These are phyloP conservation scores for Elsinoe batatas DNA, from an alignment of 2,329 filamentous ascomycete genomes.

Conservation along the genomic window DNA sequence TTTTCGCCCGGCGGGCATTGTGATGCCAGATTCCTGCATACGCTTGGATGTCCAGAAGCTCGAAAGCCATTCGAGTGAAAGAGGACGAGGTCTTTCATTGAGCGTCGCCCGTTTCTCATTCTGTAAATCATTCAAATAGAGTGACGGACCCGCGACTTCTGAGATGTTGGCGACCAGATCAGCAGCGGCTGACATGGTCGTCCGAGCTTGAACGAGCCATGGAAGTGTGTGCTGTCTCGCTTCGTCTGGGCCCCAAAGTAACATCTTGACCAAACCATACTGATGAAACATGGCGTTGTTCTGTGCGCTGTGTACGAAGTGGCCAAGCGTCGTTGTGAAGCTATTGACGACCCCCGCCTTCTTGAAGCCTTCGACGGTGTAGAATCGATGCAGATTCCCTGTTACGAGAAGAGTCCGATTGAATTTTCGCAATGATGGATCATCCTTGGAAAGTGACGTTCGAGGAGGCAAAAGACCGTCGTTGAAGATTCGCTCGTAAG, in stretches of 20 bases:
- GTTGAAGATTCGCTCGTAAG: slow-evolving; percentile 44
- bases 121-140: background rate
- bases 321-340: slow-evolving; percentile 46
- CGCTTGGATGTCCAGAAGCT: background rate
- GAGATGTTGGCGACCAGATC: slow-evolving; percentile 53
- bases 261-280: slow-evolving; percentile 70
- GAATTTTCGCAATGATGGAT: slow-evolving; percentile 36
- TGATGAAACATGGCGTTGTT: slow-evolving; percentile 47
- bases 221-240: slow-evolving; percentile 55
- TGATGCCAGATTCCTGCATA: slow-evolving; percentile 13
- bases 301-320: slow-evolving; percentile 49
- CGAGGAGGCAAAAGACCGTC: slow-evolving; percentile 49
- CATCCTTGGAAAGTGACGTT: slow-evolving; percentile 29
- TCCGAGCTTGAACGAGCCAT: slow-evolving; percentile 45
- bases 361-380: background rate
- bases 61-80: background rate
- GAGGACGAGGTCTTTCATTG: background rate
- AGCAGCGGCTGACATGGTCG: slow-evolving; percentile 47
- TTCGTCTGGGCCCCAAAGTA: slow-evolving; percentile 58
- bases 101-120: background rate
- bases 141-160: slow-evolving; percentile 20
- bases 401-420: slow-evolving; percentile 63
- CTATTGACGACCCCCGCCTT: background rate
- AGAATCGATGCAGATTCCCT: slow-evolving; percentile 27
- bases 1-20: slow-evolving; percentile 4